Evolutionary conservation across 2,329 filamentous ascomycete genomes (phyloP), one percentile per base, ranked within the genome.

Genomic region (Ascochyta pisi): DNA sequence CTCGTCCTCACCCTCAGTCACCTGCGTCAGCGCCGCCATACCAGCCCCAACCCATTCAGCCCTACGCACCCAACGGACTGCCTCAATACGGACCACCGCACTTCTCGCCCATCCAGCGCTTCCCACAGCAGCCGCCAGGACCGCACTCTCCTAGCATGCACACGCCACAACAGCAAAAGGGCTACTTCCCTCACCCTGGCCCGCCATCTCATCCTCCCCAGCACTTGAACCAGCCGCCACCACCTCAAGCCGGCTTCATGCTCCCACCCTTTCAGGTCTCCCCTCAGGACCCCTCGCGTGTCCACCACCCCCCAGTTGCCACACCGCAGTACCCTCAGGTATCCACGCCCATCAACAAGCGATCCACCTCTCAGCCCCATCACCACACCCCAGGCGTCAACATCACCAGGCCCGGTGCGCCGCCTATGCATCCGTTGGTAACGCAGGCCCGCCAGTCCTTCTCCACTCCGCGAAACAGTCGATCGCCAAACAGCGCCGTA

Each of bases 231-330:
- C 75, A 75, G 31, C 75, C 74, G 31, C 54, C 47, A 6, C 73
- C 75, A 13, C 73, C 74, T 37, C 78, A 78, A 46, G 73, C 79
- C 44, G 79, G 79, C 15, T 76, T 78, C 55, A 79, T 81, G 75
- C 70, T 81, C 33, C 78, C 78, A 42, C 78, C 79, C 4, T 82
- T 81, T 62, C 77, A 79, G 50, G 76, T 81, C 12, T 69, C 73
- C n/a, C 74, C 76, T 8, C 79, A 81, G 57, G 77, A 78, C 44
- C 77, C 76, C 5, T 76, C 68, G 43, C 70, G 69, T 57, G 68
- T 71, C 10, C 72, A 75, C 50, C 74, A 75, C 22, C 74, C 73
- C 38, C 58, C 70, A 12, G 29, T 60, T 9, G 60, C 65, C 38
- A 57, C 61, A 15, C 64, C 66, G 38, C 69, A 70, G 24, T 61